Base-by-base conservation (phyloP, 2,329 filamentous ascomycete genomes). In the Fusarium ramigenum region DNA sequence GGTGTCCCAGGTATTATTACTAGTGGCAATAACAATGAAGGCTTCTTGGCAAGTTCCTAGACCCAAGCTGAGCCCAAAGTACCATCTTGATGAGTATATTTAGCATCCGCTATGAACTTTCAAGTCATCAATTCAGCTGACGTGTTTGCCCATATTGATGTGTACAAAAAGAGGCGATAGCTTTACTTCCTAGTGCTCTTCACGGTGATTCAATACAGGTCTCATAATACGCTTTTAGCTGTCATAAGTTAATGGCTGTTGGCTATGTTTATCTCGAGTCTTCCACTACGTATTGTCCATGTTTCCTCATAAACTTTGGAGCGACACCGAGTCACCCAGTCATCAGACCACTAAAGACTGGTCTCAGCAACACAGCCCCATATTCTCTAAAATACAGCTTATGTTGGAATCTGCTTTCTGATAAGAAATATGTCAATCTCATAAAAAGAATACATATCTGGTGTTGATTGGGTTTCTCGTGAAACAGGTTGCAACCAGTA, bases 171-270 rank as follows among this genome's bases (percentile, higher is more conserved):
- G 7, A 19, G 5, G 4, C 11, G 5, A 32, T 18, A 32, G 15
- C 11, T 18, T 21, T 14, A 19, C 10, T 37, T 9, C 36, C 36
- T 14, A 32, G 10, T 18, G 5, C 7, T 3, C 15, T 23, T 32
- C 7, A 12, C 6, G 15, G 9, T 30, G 1, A 32, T 5, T 18
- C 4, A 3, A 9, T 7, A 12, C 2, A 32, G 7, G 28, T 10
- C 21, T 49, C 4, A 3, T 7, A 32, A 12, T n/a, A 15, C 10
- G 15, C 19, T n/a, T n/a, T 30, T n/a, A 9, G 9, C 34, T 18
- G 21, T 12, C 10, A 3, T 32, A 32, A 49, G 10, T 4, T 21
- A 32, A 32, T n/a, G 15, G 7, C 7, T 21, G 10, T 39, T 37
- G 18, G 36, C 5, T 49, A 5, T 18, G 4, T 18, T 49, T 9